A percentile compares a stretch with the other conserved stretches of the same genome.
phyloP scores from a whole-genome alignment of 1,284 basidiomycete genomes.

The Trichosporon sp. region DNA sequence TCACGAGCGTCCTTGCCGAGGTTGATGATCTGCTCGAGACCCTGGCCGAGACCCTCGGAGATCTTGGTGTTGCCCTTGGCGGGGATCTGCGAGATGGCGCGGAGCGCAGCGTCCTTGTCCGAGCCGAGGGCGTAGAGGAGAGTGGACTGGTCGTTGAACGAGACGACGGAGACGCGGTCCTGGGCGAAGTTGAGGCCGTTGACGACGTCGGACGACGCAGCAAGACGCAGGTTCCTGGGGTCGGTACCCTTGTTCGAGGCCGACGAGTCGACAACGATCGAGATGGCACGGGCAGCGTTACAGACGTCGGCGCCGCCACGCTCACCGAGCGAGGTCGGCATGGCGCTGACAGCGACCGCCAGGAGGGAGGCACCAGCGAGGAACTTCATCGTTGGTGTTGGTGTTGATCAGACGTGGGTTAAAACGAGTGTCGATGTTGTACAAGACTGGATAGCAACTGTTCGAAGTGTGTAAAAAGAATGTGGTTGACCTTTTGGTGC shows the following conservation, averaged over 20 bases:
- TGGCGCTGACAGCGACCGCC: neutral
- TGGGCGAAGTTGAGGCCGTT: constrained; percentile 1
- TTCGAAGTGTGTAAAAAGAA: neutral
- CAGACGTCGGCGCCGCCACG: neutral
- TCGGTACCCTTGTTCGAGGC: constrained; percentile 6
- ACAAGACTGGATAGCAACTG: neutral
- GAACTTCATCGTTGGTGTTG: constrained; percentile 5
- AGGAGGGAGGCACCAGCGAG: constrained; percentile 5
- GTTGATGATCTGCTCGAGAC: neutral
- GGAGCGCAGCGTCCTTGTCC: neutral
- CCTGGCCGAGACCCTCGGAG: neutral
- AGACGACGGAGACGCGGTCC: constrained; percentile 6
- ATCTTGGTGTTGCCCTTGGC: constrained; percentile 1
- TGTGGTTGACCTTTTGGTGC: neutral
- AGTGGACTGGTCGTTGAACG: constrained; percentile 1
- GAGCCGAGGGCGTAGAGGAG: constrained; percentile 3
- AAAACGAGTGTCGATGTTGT: neutral
- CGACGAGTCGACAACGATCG: constrained; percentile 8
- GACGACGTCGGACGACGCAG: constrained; percentile 3
- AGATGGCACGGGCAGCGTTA: constrained; percentile 3
- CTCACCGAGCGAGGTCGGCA: neutral
- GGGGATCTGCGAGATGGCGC: neutral
- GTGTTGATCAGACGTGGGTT: neutral
- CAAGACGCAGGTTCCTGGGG: constrained; percentile 7
- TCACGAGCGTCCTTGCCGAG: neutral